Conservation (phyloP, 331 rosid genomes). For the Quercus phellos region DNA sequence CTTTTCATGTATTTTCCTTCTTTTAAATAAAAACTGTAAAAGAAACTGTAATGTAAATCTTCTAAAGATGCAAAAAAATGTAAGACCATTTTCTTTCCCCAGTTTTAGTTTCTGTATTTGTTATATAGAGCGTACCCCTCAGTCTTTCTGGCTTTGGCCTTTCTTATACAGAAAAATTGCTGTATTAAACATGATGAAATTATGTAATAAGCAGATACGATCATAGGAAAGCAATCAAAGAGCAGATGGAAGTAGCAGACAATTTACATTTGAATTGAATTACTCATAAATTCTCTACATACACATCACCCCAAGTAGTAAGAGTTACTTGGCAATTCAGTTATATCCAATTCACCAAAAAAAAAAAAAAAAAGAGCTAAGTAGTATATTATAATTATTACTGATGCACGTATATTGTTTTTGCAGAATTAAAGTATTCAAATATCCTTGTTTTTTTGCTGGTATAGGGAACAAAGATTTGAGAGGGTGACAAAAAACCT, state of each 20-base stretch:
- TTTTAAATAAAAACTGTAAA: background rate
- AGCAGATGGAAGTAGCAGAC: background rate
- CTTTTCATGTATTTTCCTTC: background rate
- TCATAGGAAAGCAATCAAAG: background rate
- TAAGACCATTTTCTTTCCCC: background rate
- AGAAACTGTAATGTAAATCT: background rate
- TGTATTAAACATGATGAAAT: background rate
- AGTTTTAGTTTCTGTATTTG: background rate
- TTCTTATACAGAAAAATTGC: background rate
- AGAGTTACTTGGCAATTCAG: background rate
- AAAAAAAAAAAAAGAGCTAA: background rate
- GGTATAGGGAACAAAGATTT: conserved; percentile 75
- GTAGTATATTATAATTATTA: background rate
- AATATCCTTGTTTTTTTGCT: background rate
- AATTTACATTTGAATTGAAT: background rate
- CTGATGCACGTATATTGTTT: background rate
- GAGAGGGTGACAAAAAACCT: conserved; percentile 87
- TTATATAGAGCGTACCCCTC: background rate
- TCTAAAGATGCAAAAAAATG: background rate
- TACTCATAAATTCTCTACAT: background rate
- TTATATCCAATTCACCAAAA: background rate
- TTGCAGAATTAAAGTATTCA: background rate
- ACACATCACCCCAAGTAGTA: background rate
- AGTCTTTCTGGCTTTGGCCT: background rate
- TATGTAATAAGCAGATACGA: background rate